Evolutionary conservation across 2,329 filamentous ascomycete genomes (phyloP).

Genomic region (Paraphoma chrysanthemicola): DNA sequence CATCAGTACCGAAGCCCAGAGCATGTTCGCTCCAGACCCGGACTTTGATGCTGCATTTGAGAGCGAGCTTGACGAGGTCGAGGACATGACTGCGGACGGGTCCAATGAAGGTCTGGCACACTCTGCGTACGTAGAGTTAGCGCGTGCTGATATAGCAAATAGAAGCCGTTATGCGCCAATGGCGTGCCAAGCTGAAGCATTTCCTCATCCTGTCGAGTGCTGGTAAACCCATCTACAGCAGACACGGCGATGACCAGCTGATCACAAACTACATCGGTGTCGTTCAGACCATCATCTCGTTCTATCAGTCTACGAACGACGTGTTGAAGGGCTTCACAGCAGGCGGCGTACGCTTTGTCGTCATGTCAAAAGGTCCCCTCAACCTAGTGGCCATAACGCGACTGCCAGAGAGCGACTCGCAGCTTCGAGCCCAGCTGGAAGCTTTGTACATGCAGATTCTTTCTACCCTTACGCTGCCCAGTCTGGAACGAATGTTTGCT

Average conservation of each 20-base stretch:
- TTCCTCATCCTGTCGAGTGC: slow-evolving; percentile 96
- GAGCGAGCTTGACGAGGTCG: slow-evolving; percentile 79
- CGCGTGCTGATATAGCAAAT: slow-evolving; percentile 38
- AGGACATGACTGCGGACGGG: slow-evolving; percentile 61
- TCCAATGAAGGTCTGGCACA: slow-evolving; percentile 66
- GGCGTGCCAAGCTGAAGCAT: slow-evolving; percentile 95
- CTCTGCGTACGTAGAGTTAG: slow-evolving; percentile 18
- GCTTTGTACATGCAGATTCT: slow-evolving; percentile 98
- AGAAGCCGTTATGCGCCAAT: slow-evolving; percentile 67
- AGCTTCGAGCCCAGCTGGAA: slow-evolving; percentile 86
- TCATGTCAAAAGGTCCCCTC: slow-evolving; percentile 83
- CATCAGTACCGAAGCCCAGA: slow-evolving; percentile 62
- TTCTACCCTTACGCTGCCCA: slow-evolving; percentile 90
- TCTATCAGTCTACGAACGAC: slow-evolving; percentile 84
- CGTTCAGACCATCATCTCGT: slow-evolving; percentile 96
- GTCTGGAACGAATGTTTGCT: slow-evolving; percentile 84
- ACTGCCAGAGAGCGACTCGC: slow-evolving; percentile 88
- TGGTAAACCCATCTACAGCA: slow-evolving; percentile 95
- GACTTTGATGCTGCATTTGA: slow-evolving; percentile 70
- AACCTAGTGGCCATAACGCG: slow-evolving; percentile 94
- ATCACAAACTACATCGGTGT: slow-evolving; percentile 95
- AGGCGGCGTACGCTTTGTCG: slow-evolving; percentile 83
- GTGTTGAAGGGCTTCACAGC: slow-evolving; percentile 83
- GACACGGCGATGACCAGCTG: slow-evolving; percentile 87
- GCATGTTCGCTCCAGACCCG: slow-evolving; percentile 53